A percentile compares a stretch with the other conserved stretches of the same genome.
Conservation (phyloP, 73 alveolate species). For the Symbiodinium pilosum region DNA sequence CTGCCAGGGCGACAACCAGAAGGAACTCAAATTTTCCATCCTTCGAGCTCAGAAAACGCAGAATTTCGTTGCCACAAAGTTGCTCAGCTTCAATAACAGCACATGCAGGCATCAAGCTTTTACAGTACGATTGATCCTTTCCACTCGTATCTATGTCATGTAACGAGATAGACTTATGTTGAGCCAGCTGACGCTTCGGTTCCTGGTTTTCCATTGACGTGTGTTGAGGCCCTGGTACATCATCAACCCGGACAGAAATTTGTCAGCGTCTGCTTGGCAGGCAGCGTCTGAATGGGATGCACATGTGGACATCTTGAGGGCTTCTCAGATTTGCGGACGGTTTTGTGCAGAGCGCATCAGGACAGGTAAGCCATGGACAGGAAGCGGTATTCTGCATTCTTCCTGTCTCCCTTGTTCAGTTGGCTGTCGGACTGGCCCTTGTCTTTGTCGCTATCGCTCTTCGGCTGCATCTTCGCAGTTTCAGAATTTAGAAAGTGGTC, state of each 20-base stretch:
- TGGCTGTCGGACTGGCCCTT: constrained; percentile 45
- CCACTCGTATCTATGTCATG: no score
- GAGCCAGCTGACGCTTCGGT: no score
- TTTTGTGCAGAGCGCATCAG: no score
- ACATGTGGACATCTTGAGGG: no score
- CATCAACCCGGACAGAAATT: constrained; percentile 46
- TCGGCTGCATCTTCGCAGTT: constrained; percentile 4
- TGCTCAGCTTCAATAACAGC: neutral
- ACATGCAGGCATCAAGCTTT: no score
- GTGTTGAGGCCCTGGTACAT: constrained; percentile 88
- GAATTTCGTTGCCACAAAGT: constrained; percentile 11
- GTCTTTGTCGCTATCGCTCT: constrained; percentile 43
- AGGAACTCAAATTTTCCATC: constrained; percentile 17
- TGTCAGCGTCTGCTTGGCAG: constrained; percentile 33
- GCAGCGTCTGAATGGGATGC: neutral
- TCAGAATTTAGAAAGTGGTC: neutral
- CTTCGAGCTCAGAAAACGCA: constrained; percentile 77
- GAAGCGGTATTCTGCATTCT: no score
- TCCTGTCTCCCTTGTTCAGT: neutral
- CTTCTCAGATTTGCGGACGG: no score
- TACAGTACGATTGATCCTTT: no score
- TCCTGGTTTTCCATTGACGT: no score
- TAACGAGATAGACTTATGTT: no score
- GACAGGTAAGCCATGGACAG: no score
- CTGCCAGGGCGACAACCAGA: no score